Conservation (phyloP, 805 yeast genomes). For the Kodamaea leandrae region DNA sequence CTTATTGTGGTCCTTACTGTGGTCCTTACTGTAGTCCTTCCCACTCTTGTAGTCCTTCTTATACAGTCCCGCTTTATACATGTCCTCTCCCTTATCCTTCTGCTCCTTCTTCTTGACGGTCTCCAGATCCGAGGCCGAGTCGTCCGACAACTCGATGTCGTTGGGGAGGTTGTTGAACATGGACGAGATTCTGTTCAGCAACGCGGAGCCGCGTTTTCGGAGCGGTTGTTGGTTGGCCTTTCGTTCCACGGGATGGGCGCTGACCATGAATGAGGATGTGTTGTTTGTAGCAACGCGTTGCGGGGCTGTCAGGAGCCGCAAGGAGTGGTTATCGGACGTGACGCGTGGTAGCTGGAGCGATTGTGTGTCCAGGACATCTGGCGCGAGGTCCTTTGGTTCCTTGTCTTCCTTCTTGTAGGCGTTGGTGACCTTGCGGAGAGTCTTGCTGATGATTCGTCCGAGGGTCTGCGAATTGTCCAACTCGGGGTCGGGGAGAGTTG, state of each 20-base stretch:
- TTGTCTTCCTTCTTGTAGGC: slow-evolving; percentile 23
- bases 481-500: slow-evolving; percentile 44
- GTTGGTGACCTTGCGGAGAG: slow-evolving; percentile 41
- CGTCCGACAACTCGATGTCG: slow-evolving; percentile 46
- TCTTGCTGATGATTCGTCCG: slow-evolving; percentile 34
- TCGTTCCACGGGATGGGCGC: slow-evolving; percentile 15
- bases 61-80: neutral
- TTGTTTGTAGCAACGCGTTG: slow-evolving; percentile 17
- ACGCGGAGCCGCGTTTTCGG: slow-evolving; percentile 9
- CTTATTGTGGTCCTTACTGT: no score
- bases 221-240: neutral
- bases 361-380: neutral
- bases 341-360: slow-evolving; percentile 24
- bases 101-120: slow-evolving; percentile 19
- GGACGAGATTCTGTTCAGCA: slow-evolving; percentile 30
- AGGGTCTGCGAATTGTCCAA: slow-evolving; percentile 32
- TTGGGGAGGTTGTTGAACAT: slow-evolving; percentile 46
- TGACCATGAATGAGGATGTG: slow-evolving; percentile 30
- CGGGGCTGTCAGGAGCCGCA: slow-evolving; percentile 29
- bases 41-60: neutral
- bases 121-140: slow-evolving; percentile 43
- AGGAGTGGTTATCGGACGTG: slow-evolving; percentile 33
- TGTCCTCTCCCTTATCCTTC: neutral
- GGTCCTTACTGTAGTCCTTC: no score
- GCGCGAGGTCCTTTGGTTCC: neutral